Percentiles rank a stretch among this genome's conserved stretches.
These are phyloP conservation scores for Chlamydomonas applanata DNA, from an alignment of 139 green algal species.

Conservation along the genomic window DNA sequence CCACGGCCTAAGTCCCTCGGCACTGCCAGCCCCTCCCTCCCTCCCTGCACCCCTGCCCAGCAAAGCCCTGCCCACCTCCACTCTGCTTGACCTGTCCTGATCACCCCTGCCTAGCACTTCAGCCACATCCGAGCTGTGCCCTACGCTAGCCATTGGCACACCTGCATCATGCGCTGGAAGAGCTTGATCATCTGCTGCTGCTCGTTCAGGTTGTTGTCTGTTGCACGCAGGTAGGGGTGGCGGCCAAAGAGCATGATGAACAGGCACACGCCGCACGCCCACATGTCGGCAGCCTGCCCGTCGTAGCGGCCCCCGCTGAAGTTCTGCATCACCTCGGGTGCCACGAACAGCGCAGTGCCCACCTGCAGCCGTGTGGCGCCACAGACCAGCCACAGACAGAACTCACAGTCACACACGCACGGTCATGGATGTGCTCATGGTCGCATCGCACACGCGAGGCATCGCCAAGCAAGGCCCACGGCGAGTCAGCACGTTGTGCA, in stretches of 20 bases:
- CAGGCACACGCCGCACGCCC: conserved; percentile 63
- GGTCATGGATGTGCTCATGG: too few species aligned
- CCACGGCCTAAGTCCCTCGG: too few species aligned
- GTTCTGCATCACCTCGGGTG: conserved; percentile 62
- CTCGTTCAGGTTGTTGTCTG: conserved; percentile 22
- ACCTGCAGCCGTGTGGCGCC: conserved; percentile 32
- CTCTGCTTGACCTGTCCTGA: too few species aligned
- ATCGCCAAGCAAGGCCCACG: too few species aligned
- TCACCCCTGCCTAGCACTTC: too few species aligned
- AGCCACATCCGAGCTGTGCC: conserved; percentile 11
- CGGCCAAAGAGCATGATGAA: conserved; percentile 65
- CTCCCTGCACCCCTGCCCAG: too few species aligned
- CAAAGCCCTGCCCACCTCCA: too few species aligned
- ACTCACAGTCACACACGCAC: too few species aligned
- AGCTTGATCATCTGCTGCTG: conserved; percentile 40
- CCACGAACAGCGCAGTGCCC: conserved; percentile 55
- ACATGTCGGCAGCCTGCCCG: conserved; percentile 56
- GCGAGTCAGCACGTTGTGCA: too few species aligned
- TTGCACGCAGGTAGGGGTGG: conserved; percentile 43
- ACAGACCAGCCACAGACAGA: too few species aligned
- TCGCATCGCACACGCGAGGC: too few species aligned
- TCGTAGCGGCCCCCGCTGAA: conserved; percentile 39
- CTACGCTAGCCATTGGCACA: not conserved
- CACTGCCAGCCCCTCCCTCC: too few species aligned
- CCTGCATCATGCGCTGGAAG: conserved; percentile 29